A percentile compares a stretch with the other conserved stretches of the same genome.
These are phyloP conservation scores for Fusarium austroafricanum DNA, from an alignment of 2,329 filamentous ascomycete genomes.

Conservation along the genomic window DNA sequence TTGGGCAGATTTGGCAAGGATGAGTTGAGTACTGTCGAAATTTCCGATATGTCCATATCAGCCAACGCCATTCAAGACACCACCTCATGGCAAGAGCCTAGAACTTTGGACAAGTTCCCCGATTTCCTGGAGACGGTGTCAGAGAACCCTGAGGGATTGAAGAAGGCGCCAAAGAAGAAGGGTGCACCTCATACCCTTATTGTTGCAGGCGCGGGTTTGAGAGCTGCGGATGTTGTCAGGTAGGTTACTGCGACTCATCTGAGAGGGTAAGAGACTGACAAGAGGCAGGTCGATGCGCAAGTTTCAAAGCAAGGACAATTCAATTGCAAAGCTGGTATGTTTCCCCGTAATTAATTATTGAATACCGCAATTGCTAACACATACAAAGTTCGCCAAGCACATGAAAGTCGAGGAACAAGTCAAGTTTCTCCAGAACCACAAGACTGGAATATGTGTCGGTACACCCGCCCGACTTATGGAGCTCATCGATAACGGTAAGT, in stretches of 20 bases:
- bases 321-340: constrained; percentile 81
- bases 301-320: constrained; percentile 81
- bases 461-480: constrained; percentile 87
- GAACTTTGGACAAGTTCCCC: constrained; percentile 79
- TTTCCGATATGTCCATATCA: constrained; percentile 84
- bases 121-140: constrained; percentile 79
- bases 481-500: constrained; percentile 80
- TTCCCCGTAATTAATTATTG: neutral
- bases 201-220: constrained; percentile 83
- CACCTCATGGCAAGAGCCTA: constrained; percentile 74
- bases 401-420: constrained; percentile 94
- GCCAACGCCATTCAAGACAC: constrained; percentile 83
- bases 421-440: constrained; percentile 74
- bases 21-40: constrained; percentile 84
- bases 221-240: constrained; percentile 87
- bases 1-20: constrained; percentile 81
- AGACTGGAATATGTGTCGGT: constrained; percentile 88
- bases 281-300: constrained; percentile 72
- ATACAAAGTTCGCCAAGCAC: constrained; percentile 84
- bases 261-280: constrained; percentile 29
- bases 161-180: constrained; percentile 73
- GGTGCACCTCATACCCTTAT: constrained; percentile 88
- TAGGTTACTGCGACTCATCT: constrained; percentile 49
- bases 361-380: neutral
- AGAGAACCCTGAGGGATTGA: constrained; percentile 68